phyloP scores from a whole-genome alignment of 2,329 filamentous ascomycete species.

The Diaporthe destruens region DNA sequence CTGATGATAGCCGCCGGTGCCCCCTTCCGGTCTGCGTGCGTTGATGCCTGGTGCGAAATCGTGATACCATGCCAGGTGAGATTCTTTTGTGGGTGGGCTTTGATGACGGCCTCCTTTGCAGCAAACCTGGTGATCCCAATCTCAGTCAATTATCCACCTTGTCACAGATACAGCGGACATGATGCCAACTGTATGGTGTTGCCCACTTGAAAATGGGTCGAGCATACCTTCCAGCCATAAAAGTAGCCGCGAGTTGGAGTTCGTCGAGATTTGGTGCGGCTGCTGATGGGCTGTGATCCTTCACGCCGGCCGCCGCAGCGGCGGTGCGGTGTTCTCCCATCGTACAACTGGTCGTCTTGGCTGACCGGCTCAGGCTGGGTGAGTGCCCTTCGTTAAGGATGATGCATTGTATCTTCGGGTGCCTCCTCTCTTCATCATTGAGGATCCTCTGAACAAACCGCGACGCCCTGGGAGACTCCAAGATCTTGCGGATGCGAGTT shows the following conservation, averaged over 20 bases:
- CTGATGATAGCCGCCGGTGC: slow-evolving; percentile 39
- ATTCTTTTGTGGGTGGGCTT: slow-evolving; percentile 72
- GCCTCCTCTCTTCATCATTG: slow-evolving; percentile 54
- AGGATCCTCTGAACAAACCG: slow-evolving; percentile 65
- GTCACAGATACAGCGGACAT: not conserved
- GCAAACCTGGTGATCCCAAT: slow-evolving; percentile 64
- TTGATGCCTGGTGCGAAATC: slow-evolving; percentile 49
- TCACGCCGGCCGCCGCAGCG: not conserved
- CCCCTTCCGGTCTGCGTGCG: slow-evolving; percentile 33
- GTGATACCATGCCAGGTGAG: slow-evolving; percentile 74
- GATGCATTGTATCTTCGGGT: slow-evolving; percentile 37
- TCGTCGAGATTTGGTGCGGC: slow-evolving; percentile 40
- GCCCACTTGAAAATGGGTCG: not conserved
- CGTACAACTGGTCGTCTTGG: not conserved
- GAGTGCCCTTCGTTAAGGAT: not conserved
- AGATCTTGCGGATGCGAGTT: slow-evolving; percentile 71
- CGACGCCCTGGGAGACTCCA: slow-evolving; percentile 58
- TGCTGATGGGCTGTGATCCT: not conserved
- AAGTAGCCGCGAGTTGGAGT: slow-evolving; percentile 55
- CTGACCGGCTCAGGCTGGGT: too few species aligned
- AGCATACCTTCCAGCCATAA: slow-evolving; percentile 60
- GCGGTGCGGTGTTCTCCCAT: not conserved
- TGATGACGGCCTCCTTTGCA: slow-evolving; percentile 81
- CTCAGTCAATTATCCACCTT: not conserved
- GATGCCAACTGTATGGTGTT: not conserved